Percentiles rank a stretch among this genome's conserved stretches.
These are phyloP conservation scores for Pneumocystis carinii DNA, from an alignment of 1,139 yeast genomes.

Conservation along the genomic window DNA sequence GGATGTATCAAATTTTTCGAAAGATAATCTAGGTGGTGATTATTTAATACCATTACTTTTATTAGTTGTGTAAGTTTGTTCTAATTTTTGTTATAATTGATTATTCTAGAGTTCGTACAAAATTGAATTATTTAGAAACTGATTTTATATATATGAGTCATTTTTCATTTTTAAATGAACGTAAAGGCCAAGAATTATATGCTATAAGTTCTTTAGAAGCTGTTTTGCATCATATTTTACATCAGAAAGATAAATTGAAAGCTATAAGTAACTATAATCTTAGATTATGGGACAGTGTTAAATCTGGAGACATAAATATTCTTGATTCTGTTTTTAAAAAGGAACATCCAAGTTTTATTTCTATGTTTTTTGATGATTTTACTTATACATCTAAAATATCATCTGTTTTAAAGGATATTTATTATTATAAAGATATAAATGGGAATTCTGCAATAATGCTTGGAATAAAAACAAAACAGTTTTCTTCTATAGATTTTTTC, in stretches of 20 bases:
- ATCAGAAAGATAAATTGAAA: constrained; percentile 31
- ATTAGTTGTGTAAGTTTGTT: constrained; percentile 3
- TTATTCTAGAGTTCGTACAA: neutral
- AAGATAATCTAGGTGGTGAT: neutral
- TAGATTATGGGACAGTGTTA: constrained; percentile 42
- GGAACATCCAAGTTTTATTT: neutral
- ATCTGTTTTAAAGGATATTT: constrained; percentile 30
- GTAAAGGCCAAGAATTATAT: constrained; percentile 43
- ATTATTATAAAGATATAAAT: constrained; percentile 38
- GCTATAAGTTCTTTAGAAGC: constrained; percentile 72
- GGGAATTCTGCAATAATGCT: constrained; percentile 50
- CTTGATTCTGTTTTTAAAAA: constrained; percentile 10
- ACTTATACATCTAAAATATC: constrained; percentile 11
- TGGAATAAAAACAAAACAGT: constrained; percentile 9
- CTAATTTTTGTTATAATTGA: neutral
- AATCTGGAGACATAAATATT: constrained; percentile 12
- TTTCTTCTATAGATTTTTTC: constrained; percentile 1
- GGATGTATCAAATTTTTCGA: neutral
- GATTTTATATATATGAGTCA: constrained; percentile 52
- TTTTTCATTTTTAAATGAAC: constrained; percentile 38
- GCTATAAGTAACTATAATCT: constrained; percentile 35
- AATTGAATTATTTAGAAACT: constrained; percentile 33
- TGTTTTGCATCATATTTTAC: constrained; percentile 47
- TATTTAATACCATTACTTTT: constrained; percentile 9
- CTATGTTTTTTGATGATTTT: constrained; percentile 10